Evolutionary conservation across 164 flowering plant genomes (phyloP), one percentile per base, ranked within the genome.

Genomic region (Tinospora cordifolia): DNA sequence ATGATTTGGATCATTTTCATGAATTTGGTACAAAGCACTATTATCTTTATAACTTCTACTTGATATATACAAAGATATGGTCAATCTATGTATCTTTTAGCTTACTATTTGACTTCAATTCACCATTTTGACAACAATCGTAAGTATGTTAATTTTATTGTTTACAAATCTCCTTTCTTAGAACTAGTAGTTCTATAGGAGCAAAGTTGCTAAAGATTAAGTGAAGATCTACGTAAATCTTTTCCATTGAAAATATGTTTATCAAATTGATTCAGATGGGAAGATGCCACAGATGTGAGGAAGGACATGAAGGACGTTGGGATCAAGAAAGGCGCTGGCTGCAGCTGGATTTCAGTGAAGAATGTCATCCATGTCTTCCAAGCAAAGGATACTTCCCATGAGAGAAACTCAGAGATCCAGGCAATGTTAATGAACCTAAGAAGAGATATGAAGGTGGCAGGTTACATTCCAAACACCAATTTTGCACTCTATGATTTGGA

Each of bases 281-380:
- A 88, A 70, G 95, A 91, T 72, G 91, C 91, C 38, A 78, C 85
- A 25, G 71, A 72, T 21, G 89, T 91, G 66, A 80, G 97, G 68
- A 84, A 76, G 76, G 90, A 86, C 71, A 89, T 91, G 95, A 86
- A 79, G 67, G 83, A 83, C 17, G 87, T 81, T 19, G 97, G 94
- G 44, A 86, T 87, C 46, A 88, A 82, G 73, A 89, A 90, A 72
- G 89, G 85, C 8, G 78, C 86, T 30, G 97, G 97, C 14, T 85
- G 75, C 81, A 91, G 95, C 75, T 90, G 95, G 95, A 77, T 91
- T 62, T 47, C 81, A 0, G 84, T 79, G 8, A 84, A 84, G 81
- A 83, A 86, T 47, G 22, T 65, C 6, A 79, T 88, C 69, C 97
- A 91, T 63, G 80, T 83, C 46, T 91, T 91, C 81, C 90, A 86